These are phyloP conservation scores for Rhodotorula sp. DNA, from an alignment of 1,284 basidiomycete species.

Conservation along the genomic window DNA sequence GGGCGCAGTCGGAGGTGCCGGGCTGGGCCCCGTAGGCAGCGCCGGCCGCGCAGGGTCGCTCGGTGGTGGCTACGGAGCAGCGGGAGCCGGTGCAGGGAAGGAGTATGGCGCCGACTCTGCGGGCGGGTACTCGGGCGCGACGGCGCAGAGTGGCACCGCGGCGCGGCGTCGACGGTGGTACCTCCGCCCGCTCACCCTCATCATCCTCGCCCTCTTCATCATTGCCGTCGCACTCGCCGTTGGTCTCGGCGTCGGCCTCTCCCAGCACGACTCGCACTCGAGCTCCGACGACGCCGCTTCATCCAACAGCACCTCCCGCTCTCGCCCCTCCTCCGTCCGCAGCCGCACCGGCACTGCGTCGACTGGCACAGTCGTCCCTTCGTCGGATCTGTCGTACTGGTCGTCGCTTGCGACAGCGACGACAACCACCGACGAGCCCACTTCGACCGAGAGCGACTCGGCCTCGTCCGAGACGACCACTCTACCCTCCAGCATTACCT, in stretches of 20 bases:
- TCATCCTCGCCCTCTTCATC: conserved; percentile 24
- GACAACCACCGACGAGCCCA: not conserved
- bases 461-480: not conserved
- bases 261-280: not conserved
- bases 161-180: conserved; percentile 28
- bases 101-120: conserved; percentile 8
- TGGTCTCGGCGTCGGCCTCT: conserved; percentile 38
- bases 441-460: not conserved
- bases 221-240: conserved; percentile 38
- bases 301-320: conserved; percentile 2
- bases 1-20: conserved; percentile 2
- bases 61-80: not conserved
- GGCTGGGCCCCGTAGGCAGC: conserved; percentile 1
- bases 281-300: not conserved
- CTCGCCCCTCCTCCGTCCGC: not conserved
- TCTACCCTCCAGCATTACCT: not conserved
- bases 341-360: conserved; percentile 5
- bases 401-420: not conserved
- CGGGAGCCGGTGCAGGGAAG: not conserved
- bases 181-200: conserved; percentile 31
- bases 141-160: conserved; percentile 18
- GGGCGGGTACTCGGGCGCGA: conserved; percentile 21
- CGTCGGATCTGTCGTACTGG: conserved; percentile 11
- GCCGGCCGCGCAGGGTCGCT: not conserved
- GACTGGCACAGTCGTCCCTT: conserved; percentile 38